A percentile compares a stretch with the other conserved stretches of the same genome.
Evolutionary conservation across 768 basidiomycete species (phyloP).

Genomic region (Tulasnella sp.): DNA sequence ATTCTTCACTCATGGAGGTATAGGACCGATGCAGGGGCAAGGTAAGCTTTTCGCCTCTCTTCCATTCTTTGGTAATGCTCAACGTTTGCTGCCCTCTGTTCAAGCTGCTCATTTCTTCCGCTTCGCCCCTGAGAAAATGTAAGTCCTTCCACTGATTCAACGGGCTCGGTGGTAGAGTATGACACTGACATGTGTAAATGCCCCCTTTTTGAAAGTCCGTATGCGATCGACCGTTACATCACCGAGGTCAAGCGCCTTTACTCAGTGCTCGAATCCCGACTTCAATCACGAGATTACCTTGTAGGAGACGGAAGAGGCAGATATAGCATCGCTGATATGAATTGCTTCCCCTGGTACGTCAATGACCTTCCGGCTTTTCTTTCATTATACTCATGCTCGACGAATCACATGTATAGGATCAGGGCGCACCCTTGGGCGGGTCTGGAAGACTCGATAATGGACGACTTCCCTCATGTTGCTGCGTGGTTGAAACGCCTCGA

Average conservation of each 20-base stretch:
- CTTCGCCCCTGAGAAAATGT: constrained; percentile 17
- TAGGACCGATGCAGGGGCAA: constrained; percentile 14
- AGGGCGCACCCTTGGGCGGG: constrained; percentile 35
- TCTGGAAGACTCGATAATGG: constrained; percentile 40
- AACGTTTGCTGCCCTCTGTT: too few relatives aligned
- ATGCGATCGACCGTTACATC: constrained; percentile 15
- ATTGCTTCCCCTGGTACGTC: constrained; percentile 3
- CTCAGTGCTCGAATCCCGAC: constrained; percentile 20
- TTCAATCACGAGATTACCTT: constrained; percentile 19
- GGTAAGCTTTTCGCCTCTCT: too few relatives aligned
- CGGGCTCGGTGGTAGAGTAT: background rate
- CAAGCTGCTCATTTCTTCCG: constrained; percentile 14
- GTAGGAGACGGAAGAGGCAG: constrained; percentile 17
- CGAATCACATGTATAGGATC: constrained; percentile 37
- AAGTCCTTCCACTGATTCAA: background rate
- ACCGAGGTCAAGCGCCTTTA: constrained; percentile 21
- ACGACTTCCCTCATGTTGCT: constrained; percentile 51
- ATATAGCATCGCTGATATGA: constrained; percentile 19
- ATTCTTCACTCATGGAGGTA: constrained; percentile 46
- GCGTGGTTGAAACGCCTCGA: background rate
- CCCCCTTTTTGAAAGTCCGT: background rate
- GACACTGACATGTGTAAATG: background rate
- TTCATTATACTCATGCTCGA: background rate
- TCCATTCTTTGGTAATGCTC: too few relatives aligned
- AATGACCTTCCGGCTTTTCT: background rate